A percentile compares a stretch with the other conserved stretches of the same genome.
Conservation (phyloP, 345 rosid genomes). For the sweet orange (Citrus sinensis) region DNA sequence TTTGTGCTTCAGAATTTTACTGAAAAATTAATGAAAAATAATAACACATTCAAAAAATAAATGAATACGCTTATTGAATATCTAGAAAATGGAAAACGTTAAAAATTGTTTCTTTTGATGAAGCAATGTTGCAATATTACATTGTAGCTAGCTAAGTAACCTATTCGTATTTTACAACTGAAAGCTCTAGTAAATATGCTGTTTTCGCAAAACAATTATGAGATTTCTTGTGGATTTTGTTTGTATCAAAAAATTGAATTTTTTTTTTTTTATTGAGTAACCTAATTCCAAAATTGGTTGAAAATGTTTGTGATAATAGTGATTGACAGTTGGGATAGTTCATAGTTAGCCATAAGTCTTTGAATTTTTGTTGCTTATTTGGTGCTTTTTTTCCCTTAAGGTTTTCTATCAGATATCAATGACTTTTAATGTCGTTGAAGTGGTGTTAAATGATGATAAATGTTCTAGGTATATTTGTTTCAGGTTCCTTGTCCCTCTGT, state of each 20-base stretch:
- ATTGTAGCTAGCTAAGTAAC: neutral
- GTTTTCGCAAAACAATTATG: neutral
- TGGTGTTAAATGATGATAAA: neutral
- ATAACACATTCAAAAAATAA: too few relatives aligned
- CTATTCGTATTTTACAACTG: neutral
- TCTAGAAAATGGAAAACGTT: too few relatives aligned
- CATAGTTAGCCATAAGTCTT: neutral
- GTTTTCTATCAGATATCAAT: neutral
- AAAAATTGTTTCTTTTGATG: neutral
- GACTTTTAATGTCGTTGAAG: neutral
- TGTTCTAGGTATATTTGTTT: constrained; percentile 2
- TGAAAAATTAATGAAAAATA: neutral
- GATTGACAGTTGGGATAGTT: neutral
- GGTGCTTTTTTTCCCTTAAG: neutral
- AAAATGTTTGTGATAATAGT: neutral
- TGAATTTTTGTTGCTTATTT: neutral
- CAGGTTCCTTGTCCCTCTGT: constrained; percentile 74
- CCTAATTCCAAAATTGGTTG: neutral
- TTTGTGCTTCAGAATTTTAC: neutral
- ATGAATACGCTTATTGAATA: neutral
- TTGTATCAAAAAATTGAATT: neutral
- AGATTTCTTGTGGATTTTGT: neutral
- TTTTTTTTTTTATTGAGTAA: neutral
- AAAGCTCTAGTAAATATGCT: neutral
- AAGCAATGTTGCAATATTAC: neutral